phyloP scores from a whole-genome alignment of 768 basidiomycete species.

The Termitomyces sp. region DNA sequence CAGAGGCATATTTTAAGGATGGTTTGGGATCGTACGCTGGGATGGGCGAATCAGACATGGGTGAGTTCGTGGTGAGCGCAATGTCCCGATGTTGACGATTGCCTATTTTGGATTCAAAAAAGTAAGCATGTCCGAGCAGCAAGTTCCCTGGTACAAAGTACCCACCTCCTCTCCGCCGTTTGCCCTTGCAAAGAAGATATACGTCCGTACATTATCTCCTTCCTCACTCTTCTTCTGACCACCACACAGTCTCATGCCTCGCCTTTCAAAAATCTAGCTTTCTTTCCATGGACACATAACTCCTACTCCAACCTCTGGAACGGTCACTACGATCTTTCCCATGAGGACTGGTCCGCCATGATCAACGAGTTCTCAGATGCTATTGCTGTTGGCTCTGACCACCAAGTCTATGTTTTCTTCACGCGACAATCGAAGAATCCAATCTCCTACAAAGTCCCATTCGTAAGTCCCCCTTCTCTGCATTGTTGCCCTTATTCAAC shows the following conservation, averaged over 20 bases:
- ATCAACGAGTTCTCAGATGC: slow-evolving; percentile 47
- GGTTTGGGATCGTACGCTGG: slow-evolving; percentile 46
- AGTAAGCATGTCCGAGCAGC: slow-evolving; percentile 4
- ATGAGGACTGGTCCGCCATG: slow-evolving; percentile 43
- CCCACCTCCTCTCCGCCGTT: slow-evolving; percentile 33
- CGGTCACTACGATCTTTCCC: slow-evolving; percentile 25
- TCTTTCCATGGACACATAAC: slow-evolving; percentile 43
- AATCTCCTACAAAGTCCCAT: slow-evolving; percentile 33
- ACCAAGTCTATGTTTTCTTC: slow-evolving; percentile 34
- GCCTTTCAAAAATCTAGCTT: slow-evolving; percentile 37
- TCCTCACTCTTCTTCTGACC: neutral
- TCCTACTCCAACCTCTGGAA: slow-evolving; percentile 38
- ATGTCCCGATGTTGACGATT: slow-evolving; percentile 16
- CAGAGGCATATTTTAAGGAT: slow-evolving; percentile 51
- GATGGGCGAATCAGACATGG: slow-evolving; percentile 31
- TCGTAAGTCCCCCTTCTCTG: slow-evolving; percentile 19
- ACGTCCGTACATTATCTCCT: slow-evolving; percentile 33
- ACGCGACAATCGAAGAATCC: slow-evolving; percentile 26
- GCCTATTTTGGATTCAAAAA: slow-evolving; percentile 29
- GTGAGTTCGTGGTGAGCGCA: slow-evolving; percentile 20
- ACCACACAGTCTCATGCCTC: slow-evolving; percentile 22
- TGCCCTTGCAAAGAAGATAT: slow-evolving; percentile 35
- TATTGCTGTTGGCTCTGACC: slow-evolving; percentile 43
- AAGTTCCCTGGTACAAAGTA: slow-evolving; percentile 35
- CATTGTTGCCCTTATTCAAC: neutral